phyloP scores from a whole-genome alignment of 2,329 filamentous ascomycete species.

The Botryotinia narcissicola region DNA sequence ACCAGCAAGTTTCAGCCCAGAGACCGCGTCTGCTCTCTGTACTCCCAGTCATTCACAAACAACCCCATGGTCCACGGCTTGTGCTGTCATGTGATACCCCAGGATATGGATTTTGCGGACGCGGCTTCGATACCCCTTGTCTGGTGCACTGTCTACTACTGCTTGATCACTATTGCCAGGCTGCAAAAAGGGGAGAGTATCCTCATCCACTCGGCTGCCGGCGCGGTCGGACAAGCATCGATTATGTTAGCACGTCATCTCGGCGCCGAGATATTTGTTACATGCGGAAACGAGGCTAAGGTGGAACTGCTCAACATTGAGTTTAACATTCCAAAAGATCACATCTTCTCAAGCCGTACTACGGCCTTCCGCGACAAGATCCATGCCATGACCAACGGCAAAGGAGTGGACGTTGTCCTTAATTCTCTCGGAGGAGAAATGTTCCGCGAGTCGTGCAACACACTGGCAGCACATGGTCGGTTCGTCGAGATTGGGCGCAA shows the following conservation, averaged over 20 bases:
- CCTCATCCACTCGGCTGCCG: neutral
- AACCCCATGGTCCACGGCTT: neutral
- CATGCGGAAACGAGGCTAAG: neutral
- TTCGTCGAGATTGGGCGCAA: neutral
- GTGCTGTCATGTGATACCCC: neutral
- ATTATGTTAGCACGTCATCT: neutral
- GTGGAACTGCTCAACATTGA: neutral
- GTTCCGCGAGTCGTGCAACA: neutral
- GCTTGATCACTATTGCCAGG: neutral
- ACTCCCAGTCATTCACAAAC: neutral
- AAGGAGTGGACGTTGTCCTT: neutral
- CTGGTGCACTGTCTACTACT: neutral
- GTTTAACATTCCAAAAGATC: neutral
- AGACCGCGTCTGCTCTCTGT: neutral
- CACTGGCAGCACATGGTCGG: neutral
- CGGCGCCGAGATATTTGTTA: neutral
- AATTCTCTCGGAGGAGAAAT: neutral
- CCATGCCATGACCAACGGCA: neutral
- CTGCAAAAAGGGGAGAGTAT: neutral
- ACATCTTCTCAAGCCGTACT: neutral
- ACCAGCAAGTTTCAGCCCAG: neutral
- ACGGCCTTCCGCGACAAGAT: neutral
- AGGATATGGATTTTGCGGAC: neutral
- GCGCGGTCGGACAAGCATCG: neutral
- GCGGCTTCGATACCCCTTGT: neutral